Conservation (phyloP, 1,139 yeast species). For the Suhomyces chickasaworum region DNA sequence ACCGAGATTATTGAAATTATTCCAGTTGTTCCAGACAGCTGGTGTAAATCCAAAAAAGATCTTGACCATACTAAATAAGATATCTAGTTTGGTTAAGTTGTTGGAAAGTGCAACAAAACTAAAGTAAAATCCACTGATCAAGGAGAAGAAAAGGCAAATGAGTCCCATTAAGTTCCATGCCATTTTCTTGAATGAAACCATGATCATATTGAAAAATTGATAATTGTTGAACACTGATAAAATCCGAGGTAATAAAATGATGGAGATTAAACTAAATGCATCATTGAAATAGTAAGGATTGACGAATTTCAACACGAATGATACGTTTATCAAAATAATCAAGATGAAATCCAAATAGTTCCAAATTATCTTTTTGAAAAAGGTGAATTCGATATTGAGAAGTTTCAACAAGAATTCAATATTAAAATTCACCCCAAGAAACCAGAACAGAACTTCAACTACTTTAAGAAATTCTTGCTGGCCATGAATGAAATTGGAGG, state of each 20-base stretch:
- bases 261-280: conserved; percentile 50
- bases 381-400: conserved; percentile 43
- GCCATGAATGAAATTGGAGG: not conserved
- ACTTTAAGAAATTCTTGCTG: conserved; percentile 2
- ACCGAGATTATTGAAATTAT: conserved; percentile 52
- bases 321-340: conserved; percentile 33
- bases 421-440: conserved; percentile 38
- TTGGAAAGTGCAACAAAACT: conserved; percentile 56
- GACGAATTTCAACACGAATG: conserved; percentile 27
- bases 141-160: conserved; percentile 50
- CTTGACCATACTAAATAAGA: conserved; percentile 57
- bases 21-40: conserved; percentile 65
- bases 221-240: conserved; percentile 57
- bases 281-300: conserved; percentile 22
- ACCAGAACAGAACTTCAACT: conserved; percentile 36
- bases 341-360: conserved; percentile 42
- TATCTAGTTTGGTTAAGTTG: conserved; percentile 46
- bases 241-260: conserved; percentile 55
- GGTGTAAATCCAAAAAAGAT: conserved; percentile 66
- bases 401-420: conserved; percentile 43
- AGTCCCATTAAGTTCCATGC: conserved; percentile 56
- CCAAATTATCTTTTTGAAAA: conserved; percentile 44
- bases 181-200: conserved; percentile 57
- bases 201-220: conserved; percentile 54
- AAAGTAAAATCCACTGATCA: conserved; percentile 61